phyloP scores from a whole-genome alignment of 108 stramenopile species.

The Halocafeteria seosinensis region DNA sequence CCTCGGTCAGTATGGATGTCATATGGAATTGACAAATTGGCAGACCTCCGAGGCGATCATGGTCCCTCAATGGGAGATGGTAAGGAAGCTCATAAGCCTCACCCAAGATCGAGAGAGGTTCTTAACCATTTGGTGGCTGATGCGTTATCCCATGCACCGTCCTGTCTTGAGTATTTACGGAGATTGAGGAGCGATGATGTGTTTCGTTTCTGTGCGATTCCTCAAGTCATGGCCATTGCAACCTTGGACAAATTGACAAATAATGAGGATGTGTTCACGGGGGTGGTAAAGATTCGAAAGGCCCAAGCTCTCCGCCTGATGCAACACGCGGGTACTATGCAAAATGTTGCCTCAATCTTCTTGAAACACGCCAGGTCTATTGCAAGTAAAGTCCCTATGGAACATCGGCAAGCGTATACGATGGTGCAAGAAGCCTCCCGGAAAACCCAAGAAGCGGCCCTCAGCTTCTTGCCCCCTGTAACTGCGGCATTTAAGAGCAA shows the following conservation, averaged over 20 bases:
- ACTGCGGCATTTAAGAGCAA: background rate
- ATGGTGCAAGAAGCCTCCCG: background rate
- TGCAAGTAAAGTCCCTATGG: background rate
- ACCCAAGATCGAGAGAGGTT: conserved; percentile 42
- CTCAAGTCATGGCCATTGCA: conserved; percentile 99
- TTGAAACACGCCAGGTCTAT: conserved; percentile 7
- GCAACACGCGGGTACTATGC: conserved; percentile 4
- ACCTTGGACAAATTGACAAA: conserved; percentile 78
- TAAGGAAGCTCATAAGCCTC: background rate
- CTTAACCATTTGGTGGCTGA: conserved; percentile 89
- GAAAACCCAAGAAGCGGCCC: background rate
- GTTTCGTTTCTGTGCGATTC: conserved; percentile 95
- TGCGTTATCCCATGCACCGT: conserved; percentile 75
- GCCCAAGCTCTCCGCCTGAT: conserved; percentile 34
- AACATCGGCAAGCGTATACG: conserved; percentile 9
- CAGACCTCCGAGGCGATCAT: conserved; percentile 65
- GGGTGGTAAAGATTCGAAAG: conserved; percentile 77
- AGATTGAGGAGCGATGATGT: conserved; percentile 60
- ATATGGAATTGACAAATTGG: conserved; percentile 40
- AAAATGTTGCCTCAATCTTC: conserved; percentile 20
- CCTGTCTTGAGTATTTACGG: conserved; percentile 74
- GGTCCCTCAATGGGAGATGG: background rate
- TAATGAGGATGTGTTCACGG: conserved; percentile 81
- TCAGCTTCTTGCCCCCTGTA: background rate
- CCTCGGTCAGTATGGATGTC: conserved; percentile 81